Percentiles rank a stretch among this genome's conserved stretches.
These are phyloP conservation scores for Aspergillus fumigatus DNA, from an alignment of 2,329 filamentous ascomycete species.

Conservation along the genomic window DNA sequence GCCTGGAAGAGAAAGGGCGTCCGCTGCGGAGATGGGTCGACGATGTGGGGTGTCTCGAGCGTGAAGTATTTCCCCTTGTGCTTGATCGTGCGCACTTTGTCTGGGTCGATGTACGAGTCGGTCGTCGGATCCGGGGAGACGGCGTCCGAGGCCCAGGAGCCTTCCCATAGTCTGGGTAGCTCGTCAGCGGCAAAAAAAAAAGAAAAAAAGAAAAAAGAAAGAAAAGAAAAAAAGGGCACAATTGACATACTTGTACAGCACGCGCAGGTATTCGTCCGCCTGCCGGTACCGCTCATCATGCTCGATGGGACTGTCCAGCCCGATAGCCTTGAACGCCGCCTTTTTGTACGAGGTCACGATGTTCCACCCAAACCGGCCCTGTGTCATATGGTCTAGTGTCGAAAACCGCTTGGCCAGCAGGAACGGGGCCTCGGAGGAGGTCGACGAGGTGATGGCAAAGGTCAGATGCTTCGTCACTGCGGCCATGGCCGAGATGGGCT, in stretches of 20 bases:
- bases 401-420: slow-evolving; percentile 59
- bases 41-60: slow-evolving; percentile 45
- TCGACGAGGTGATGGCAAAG: slow-evolving; percentile 61
- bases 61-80: slow-evolving; percentile 55
- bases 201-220: neutral
- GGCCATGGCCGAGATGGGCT: slow-evolving; percentile 63
- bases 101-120: slow-evolving; percentile 56
- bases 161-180: slow-evolving; percentile 49
- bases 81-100: slow-evolving; percentile 57
- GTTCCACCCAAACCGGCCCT: slow-evolving; percentile 61
- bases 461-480: slow-evolving; percentile 61
- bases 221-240: neutral
- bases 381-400: slow-evolving; percentile 58
- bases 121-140: slow-evolving; percentile 50
- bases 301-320: slow-evolving; percentile 53
- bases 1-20: slow-evolving; percentile 58
- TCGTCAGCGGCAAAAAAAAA: too few species aligned
- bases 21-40: slow-evolving; percentile 54
- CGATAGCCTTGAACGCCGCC: slow-evolving; percentile 59
- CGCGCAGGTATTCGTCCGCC: slow-evolving; percentile 58
- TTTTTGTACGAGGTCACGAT: slow-evolving; percentile 63
- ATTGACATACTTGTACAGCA: slow-evolving; percentile 54
- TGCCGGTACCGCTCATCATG: slow-evolving; percentile 59
- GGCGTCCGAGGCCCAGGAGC: slow-evolving; percentile 56
- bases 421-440: slow-evolving; percentile 60